Evolutionary conservation across 2,329 filamentous ascomycete genomes (phyloP), one percentile per base, ranked within the genome.

Genomic region (Aspergillus oerlinghausenensis): DNA sequence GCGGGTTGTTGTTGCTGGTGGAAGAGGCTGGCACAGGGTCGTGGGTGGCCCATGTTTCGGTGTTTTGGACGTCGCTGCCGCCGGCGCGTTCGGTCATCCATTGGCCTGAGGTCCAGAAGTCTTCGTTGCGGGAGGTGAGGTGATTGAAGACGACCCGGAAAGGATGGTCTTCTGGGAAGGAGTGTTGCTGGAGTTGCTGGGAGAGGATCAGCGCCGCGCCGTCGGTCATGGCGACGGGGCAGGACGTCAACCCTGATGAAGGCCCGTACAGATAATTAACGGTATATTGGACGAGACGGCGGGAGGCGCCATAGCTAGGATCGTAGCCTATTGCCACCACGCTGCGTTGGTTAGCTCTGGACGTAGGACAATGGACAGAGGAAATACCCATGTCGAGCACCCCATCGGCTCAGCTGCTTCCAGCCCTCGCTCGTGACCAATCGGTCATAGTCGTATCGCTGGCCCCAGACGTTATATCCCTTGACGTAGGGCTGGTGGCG

Each of bases 401-500:
- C 71, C 71, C 70, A 73, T 53, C 66, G 63, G 0, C 70, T 69
- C 8, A 72, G 49, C 49, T 69, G 62, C 49, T 73, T 73, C 88
- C 88, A 91, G 28, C 88, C 88, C 60, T 87, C 81, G 0, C 82
- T 80, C 0, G 86, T 87, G 38, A 88, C 77, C 1, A 90, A 74
- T 35, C 84, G 80, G 49, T 83, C 82, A 6, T 75, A 80, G 51
- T 81, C 81, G 54, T 70, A 70, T 45, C 63, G 55, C 51, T 78
- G 77, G 1, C 88, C 86, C 67, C 88, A 88, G 0, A 82, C 81
- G 65, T 86, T 82, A 10, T 84, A 77, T 1, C 83, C 81, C 45
- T 79, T 79, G 3, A 89, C 71, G 32, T 84, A 83, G 0, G 87
- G 86, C 48, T 82, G 80, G 60, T 88, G 86, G 45, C 75, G 79